A percentile compares a stretch with the other conserved stretches of the same genome.
Conservation (phyloP, 495 filamentous ascomycete species). For the Aspergillus bertholletiae region DNA sequence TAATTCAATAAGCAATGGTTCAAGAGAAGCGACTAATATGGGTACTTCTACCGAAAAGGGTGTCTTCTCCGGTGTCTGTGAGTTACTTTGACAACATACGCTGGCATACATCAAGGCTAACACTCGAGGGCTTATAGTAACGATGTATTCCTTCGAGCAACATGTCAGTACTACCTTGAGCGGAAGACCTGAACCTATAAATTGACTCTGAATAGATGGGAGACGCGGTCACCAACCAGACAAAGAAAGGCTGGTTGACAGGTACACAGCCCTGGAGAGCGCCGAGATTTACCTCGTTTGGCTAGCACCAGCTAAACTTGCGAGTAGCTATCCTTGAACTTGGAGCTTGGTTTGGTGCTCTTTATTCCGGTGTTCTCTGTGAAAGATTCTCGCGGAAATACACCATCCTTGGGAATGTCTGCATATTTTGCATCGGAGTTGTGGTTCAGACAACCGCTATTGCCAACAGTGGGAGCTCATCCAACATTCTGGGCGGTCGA, state of each 20-base stretch:
- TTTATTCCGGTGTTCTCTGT: conserved; percentile 67
- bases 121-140: conserved; percentile 9
- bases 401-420: conserved; percentile 60
- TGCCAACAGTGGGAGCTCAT: conserved; percentile 48
- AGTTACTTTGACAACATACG: not conserved
- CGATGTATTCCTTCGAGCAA: conserved; percentile 17
- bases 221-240: conserved; percentile 53
- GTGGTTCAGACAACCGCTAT: conserved; percentile 64
- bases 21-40: not conserved
- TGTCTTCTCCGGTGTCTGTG: conserved; percentile 11
- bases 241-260: conserved; percentile 67
- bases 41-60: not conserved
- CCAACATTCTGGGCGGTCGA: conserved; percentile 61
- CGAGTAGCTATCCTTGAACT: conserved; percentile 66
- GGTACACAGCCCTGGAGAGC: conserved; percentile 2
- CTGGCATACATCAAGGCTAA: not conserved
- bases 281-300: not conserved
- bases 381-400: conserved; percentile 72
- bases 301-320: not conserved
- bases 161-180: conserved; percentile 12
- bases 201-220: conserved; percentile 49
- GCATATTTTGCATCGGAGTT: conserved; percentile 69
- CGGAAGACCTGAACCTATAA: not conserved
- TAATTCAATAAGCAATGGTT: conserved; percentile 20
- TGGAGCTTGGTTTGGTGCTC: conserved; percentile 71